Conservation (phyloP, 2,329 filamentous ascomycete genomes). For the Cladosporium sp. region DNA sequence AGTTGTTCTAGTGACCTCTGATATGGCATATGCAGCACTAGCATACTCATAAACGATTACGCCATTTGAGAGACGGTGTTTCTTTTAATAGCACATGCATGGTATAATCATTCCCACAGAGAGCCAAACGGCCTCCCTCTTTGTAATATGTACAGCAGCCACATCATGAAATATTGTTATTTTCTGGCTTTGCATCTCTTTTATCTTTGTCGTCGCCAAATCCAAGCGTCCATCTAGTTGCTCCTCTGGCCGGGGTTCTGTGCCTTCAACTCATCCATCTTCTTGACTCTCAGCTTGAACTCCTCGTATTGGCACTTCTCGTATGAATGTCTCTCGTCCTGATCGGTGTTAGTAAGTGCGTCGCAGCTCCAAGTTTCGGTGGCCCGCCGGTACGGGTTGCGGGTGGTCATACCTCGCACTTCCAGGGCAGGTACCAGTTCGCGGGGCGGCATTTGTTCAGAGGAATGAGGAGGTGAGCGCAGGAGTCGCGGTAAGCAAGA, state of each 20-base stretch:
- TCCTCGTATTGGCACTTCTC: conserved; percentile 99
- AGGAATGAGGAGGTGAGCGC: conserved; percentile 89
- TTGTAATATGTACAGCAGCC: conserved; percentile 24
- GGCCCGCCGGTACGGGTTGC: not conserved
- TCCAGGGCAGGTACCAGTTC: conserved; percentile 94
- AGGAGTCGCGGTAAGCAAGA: conserved; percentile 89
- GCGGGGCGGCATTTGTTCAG: conserved; percentile 92
- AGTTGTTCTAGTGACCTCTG: too few relatives aligned
- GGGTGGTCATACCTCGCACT: conserved; percentile 70
- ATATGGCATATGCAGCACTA: too few relatives aligned
- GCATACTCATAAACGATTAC: too few relatives aligned
- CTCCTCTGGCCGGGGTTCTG: conserved; percentile 80
- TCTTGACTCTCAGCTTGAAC: conserved; percentile 96
- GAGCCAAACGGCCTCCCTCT: conserved; percentile 9
- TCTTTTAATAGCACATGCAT: not conserved
- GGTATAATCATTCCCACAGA: conserved; percentile 7
- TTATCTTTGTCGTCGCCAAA: not conserved
- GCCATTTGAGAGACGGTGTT: too few relatives aligned
- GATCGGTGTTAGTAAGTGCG: conserved; percentile 11
- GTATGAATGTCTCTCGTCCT: conserved; percentile 97
- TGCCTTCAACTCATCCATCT: conserved; percentile 94
- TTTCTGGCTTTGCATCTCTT: conserved; percentile 12
- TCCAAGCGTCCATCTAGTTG: conserved; percentile 55
- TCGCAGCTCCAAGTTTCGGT: not conserved
- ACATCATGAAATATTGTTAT: conserved; percentile 10